Evolutionary conservation across 257 asterid species (phyloP).

Genomic region (Leptodermis oblonga): DNA sequence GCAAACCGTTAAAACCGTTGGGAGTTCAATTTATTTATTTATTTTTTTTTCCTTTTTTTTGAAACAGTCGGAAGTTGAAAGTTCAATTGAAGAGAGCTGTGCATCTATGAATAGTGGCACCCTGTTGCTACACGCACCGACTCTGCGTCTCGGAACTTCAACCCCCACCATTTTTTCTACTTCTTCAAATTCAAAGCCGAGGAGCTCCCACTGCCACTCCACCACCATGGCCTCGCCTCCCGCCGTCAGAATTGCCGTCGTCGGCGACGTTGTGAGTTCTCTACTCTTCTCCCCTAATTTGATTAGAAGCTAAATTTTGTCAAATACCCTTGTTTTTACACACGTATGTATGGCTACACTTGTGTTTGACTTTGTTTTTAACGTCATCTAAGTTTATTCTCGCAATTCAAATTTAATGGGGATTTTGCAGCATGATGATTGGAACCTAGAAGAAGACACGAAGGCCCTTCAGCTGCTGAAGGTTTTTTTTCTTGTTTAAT

Average conservation of each 20-base stretch:
- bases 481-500: slow-evolving; percentile 32
- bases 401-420: slow-evolving; percentile 7
- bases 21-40: neutral
- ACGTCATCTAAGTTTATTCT: neutral
- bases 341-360: neutral
- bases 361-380: neutral
- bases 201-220: slow-evolving; percentile 4
- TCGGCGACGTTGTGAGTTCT: slow-evolving; percentile 78
- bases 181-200: neutral
- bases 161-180: slow-evolving; percentile 14
- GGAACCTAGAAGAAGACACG: slow-evolving; percentile 80
- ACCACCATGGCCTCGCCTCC: slow-evolving; percentile 36
- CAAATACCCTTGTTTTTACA: neutral
- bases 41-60: too few relatives aligned
- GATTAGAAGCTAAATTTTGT: neutral
- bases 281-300: slow-evolving; percentile 13
- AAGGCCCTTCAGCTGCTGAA: slow-evolving; percentile 74
- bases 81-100: neutral
- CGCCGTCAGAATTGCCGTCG: slow-evolving; percentile 70
- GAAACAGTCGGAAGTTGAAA: too few relatives aligned
- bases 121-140: slow-evolving; percentile 53
- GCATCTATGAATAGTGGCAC: slow-evolving; percentile 6
- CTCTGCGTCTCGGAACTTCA: slow-evolving; percentile 27
- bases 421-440: slow-evolving; percentile 72
- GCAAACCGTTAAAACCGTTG: neutral